Percentiles rank a stretch among this genome's conserved stretches.
These are phyloP conservation scores for Monilinia fructigena DNA, from an alignment of 2,329 filamentous ascomycete genomes.

Conservation along the genomic window DNA sequence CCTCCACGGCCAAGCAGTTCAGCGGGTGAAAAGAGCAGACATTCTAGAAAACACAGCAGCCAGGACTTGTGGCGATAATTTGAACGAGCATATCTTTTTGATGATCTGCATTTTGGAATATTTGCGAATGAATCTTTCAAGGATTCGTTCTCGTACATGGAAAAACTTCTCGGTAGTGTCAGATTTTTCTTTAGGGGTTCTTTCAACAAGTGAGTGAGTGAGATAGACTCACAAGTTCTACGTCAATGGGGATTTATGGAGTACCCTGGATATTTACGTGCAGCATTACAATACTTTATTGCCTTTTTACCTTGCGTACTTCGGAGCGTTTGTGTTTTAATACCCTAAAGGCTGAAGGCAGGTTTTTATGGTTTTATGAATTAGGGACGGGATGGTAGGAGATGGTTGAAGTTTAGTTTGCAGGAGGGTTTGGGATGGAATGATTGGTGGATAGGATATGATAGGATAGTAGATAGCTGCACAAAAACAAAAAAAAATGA, in stretches of 20 bases:
- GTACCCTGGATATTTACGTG: slow-evolving; percentile 6
- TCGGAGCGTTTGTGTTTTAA: slow-evolving; percentile 14
- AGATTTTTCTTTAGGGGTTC: not conserved
- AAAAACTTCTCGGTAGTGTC: not conserved
- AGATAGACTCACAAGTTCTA: not conserved
- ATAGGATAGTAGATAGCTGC: not conserved
- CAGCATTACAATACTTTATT: slow-evolving; percentile 1
- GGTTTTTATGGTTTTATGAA: slow-evolving; percentile 7
- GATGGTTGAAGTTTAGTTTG: not conserved
- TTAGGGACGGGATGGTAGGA: not conserved
- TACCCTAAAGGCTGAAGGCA: slow-evolving; percentile 8
- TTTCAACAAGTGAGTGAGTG: not conserved
- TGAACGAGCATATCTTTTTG: not conserved
- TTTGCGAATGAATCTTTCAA: not conserved
- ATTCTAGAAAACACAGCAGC: slow-evolving; percentile 11
- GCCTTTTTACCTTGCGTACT: not conserved
- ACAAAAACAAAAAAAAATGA: not conserved
- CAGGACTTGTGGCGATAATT: slow-evolving; percentile 22
- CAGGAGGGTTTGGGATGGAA: not conserved
- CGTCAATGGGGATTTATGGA: slow-evolving; percentile 1
- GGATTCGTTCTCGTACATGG: not conserved
- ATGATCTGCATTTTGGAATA: not conserved
- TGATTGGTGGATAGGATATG: not conserved
- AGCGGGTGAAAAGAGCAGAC: slow-evolving; percentile 31
- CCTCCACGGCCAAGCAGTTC: slow-evolving; percentile 34